Base-by-base conservation (phyloP, 176 grass and related monocot genomes). In the Paspalum notatum region DNA sequence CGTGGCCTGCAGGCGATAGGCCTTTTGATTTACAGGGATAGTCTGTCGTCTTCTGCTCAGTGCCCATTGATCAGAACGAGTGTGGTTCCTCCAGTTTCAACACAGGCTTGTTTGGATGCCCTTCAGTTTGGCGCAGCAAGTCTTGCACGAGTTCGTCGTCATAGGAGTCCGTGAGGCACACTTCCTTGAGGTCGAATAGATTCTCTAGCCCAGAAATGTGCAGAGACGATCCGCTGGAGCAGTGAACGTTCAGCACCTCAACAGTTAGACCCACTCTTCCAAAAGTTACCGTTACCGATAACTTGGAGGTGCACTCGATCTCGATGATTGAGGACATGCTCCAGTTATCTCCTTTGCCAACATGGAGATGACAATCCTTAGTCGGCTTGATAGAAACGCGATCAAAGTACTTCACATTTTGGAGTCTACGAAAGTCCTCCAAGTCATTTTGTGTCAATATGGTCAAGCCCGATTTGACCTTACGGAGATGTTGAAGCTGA, bases 221-320 rank as follows among this genome's bases (percentile, higher is more conserved):
- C 12, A 69, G 15, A 6, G 66, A 47, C 6, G 66, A 12, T 5
- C 43, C 66, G 5, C 66, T 14, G 12, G 42, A 69, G 20, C n/a
- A 68, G 41, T 45, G 41, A 22, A 47, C 10, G 12, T 47, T 69
- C 5, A 69, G 66, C 42, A 69, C 9, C 42, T 2, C 1, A n/a
- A 67, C 1, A 0, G n/a, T 1, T 0, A 4, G 3, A 59, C 1
- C 0, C 4, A 9, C 5, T 0, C 4, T 6, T 1, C 6, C 1
- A 1, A 4, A 1, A 11, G 8, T 52, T 17, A 53, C 12, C 60
- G 16, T 68, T 24, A 69, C 16, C 6, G 11, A n/a, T 69, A 24
- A 24, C 2, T 0, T 0, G 12, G 66, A 47, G 42, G 21, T 47
- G 43, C 66, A 69, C 6, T 13, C n/a, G 8, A 69, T 69, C 66